These are phyloP conservation scores for Populus davidiana DNA, from an alignment of 345 rosid species.

Conservation along the genomic window DNA sequence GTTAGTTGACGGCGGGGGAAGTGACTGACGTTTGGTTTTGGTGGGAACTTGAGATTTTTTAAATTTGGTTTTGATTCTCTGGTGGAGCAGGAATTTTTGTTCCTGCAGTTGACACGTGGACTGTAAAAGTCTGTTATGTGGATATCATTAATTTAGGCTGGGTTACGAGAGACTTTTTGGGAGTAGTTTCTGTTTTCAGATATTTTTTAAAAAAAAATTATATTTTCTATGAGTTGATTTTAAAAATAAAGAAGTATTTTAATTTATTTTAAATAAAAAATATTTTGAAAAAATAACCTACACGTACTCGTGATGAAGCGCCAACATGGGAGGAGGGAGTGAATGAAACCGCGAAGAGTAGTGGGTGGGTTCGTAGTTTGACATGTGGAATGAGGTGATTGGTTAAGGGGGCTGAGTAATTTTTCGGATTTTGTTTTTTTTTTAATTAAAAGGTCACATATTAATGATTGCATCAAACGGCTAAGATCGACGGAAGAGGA, in stretches of 20 bases:
- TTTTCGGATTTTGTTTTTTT: not conserved
- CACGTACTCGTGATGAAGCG: too few relatives aligned
- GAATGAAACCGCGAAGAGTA: too few relatives aligned
- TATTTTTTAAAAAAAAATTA: too few relatives aligned
- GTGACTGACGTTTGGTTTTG: constrained; percentile 13
- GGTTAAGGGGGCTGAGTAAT: not conserved
- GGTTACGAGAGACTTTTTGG: too few relatives aligned
- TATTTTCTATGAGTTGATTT: too few relatives aligned
- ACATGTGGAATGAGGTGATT: not conserved
- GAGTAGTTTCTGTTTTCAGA: too few relatives aligned
- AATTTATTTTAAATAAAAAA: too few relatives aligned
- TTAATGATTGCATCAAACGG: not conserved
- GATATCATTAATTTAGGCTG: too few relatives aligned
- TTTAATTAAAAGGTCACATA: too few relatives aligned
- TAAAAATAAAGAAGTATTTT: too few relatives aligned
- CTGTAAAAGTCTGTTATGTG: not conserved
- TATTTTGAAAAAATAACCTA: too few relatives aligned
- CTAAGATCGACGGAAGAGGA: not conserved
- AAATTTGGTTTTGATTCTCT: constrained; percentile 19
- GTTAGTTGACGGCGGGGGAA: constrained; percentile 5
- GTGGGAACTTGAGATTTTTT: constrained; percentile 27
- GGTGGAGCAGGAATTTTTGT: not conserved
- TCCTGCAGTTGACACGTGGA: not conserved
- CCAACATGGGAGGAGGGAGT: too few relatives aligned
- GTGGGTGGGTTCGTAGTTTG: not conserved